Conservation (phyloP, 768 basidiomycete species). For the Lactarius deliciosus region DNA sequence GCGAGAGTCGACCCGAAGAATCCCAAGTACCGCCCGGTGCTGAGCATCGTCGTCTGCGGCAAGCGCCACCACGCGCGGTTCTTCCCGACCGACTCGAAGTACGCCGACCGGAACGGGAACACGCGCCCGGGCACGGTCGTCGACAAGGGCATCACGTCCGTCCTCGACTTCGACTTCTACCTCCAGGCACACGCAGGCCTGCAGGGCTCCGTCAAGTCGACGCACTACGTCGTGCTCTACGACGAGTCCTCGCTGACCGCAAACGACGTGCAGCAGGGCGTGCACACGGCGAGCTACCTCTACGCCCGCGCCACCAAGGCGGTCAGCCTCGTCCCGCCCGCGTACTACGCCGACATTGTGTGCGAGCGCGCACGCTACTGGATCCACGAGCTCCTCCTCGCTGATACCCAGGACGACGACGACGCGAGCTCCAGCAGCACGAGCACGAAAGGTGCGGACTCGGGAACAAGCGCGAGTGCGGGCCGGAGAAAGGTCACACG, state of each 20-base stretch:
- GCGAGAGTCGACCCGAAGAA: conserved; percentile 46
- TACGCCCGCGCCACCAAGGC: conserved; percentile 84
- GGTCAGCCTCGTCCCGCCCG: conserved; percentile 76
- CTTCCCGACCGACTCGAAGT: conserved; percentile 50
- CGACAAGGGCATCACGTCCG: conserved; percentile 69
- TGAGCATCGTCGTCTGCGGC: conserved; percentile 80
- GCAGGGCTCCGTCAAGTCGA: conserved; percentile 70
- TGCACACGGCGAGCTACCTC: conserved; percentile 66
- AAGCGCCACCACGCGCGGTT: conserved; percentile 67
- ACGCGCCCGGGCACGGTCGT: conserved; percentile 78
- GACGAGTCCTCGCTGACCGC: conserved; percentile 69
- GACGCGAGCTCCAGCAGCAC: conserved; percentile 28
- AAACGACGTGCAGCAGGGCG: conserved; percentile 74
- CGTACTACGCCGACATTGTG: conserved; percentile 80
- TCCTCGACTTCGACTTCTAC: conserved; percentile 39
- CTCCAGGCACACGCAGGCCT: conserved; percentile 69
- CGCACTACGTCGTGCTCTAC: conserved; percentile 78
- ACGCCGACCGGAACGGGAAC: conserved; percentile 68
- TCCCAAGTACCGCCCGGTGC: conserved; percentile 54
- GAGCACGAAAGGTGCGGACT: conserved; percentile 40
- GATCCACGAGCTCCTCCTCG: conserved; percentile 64
- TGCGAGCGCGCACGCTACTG: conserved; percentile 80
- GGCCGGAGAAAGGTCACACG: conserved; percentile 34
- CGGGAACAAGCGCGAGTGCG: conserved; percentile 30
- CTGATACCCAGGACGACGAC: conserved; percentile 32